A percentile compares a stretch with the other conserved stretches of the same genome.
Conservation (phyloP, 768 basidiomycete genomes). For the Rhizopogon rudus region DNA sequence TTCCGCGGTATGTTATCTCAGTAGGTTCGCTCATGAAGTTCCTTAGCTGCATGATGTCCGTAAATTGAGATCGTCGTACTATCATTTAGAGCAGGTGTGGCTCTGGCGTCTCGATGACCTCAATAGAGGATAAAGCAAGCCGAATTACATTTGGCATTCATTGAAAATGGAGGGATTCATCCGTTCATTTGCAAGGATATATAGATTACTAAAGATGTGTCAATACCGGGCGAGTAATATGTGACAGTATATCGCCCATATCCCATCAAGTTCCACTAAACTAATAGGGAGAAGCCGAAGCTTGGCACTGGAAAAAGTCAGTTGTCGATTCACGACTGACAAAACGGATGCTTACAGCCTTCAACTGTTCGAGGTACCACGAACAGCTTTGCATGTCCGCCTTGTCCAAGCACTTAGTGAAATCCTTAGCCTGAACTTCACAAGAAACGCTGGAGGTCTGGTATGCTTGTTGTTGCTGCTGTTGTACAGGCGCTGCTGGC, state of each 20-base stretch:
- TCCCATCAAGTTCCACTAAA: not conserved
- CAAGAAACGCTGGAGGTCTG: constrained; percentile 47
- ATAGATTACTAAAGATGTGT: not conserved
- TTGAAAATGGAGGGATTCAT: too few species aligned
- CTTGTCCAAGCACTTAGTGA: constrained; percentile 81
- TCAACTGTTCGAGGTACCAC: constrained; percentile 86
- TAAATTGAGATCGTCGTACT: too few species aligned
- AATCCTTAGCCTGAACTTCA: constrained; percentile 82
- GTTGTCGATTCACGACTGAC: constrained; percentile 5
- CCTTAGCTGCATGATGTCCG: too few species aligned
- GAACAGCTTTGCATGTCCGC: constrained; percentile 74
- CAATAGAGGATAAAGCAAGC: not conserved
- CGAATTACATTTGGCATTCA: not conserved
- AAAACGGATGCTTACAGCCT: constrained; percentile 55
- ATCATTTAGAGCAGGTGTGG: not conserved
- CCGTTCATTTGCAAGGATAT: not conserved
- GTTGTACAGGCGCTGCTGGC: constrained; percentile 42
- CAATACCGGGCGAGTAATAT: not conserved
- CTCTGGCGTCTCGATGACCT: not conserved
- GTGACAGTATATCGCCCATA: not conserved
- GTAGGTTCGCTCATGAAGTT: too few species aligned
- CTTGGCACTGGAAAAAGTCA: constrained; percentile 54
- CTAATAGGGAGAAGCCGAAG: constrained; percentile 60
- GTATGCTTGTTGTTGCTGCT: constrained; percentile 41
- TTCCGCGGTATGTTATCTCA: too few species aligned